Percentiles rank a stretch among this genome's conserved stretches.
Conservation (phyloP, 2,329 filamentous ascomycete species). For the Talaromyces amestolkiae region DNA sequence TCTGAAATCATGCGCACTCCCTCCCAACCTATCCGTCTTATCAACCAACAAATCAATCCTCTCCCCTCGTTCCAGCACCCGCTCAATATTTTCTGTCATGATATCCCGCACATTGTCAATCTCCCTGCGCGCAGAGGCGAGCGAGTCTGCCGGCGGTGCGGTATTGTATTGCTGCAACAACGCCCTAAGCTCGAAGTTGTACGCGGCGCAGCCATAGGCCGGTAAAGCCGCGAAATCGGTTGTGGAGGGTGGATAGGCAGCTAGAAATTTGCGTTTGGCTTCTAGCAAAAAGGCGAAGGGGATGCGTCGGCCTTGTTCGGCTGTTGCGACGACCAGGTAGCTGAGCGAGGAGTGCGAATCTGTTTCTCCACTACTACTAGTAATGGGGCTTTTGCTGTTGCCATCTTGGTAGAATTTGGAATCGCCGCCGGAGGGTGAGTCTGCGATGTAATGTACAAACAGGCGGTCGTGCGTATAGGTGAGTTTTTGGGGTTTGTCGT, state of each 20-base stretch:
- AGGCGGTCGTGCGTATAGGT: constrained; percentile 90
- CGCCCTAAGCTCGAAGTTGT: constrained; percentile 73
- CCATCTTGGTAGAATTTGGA: constrained; percentile 4
- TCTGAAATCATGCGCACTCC: constrained; percentile 84
- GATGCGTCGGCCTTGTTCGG: constrained; percentile 77
- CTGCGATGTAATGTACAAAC: constrained; percentile 93
- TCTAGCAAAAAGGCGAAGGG: constrained; percentile 91
- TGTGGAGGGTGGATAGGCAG: constrained; percentile 61
- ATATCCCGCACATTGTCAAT: constrained; percentile 91
- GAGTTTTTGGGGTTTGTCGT: constrained; percentile 76
- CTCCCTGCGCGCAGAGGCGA: constrained; percentile 78
- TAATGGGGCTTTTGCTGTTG: not conserved
- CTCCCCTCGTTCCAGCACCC: constrained; percentile 84
- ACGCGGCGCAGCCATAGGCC: constrained; percentile 84
- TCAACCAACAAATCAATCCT: constrained; percentile 90
- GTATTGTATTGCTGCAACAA: constrained; percentile 84
- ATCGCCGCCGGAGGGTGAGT: constrained; percentile 63
- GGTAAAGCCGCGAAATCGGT: constrained; percentile 76
- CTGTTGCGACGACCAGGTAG: constrained; percentile 84
- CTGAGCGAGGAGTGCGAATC: constrained; percentile 74
- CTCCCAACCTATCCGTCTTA: constrained; percentile 90
- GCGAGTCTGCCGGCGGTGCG: constrained; percentile 73
- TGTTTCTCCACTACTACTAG: not conserved
- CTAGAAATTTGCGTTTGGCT: constrained; percentile 82
- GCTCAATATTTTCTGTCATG: constrained; percentile 94